These are phyloP conservation scores for Physocladia obscura DNA, from an alignment of 192 early-diverging fungal species.

Conservation along the genomic window DNA sequence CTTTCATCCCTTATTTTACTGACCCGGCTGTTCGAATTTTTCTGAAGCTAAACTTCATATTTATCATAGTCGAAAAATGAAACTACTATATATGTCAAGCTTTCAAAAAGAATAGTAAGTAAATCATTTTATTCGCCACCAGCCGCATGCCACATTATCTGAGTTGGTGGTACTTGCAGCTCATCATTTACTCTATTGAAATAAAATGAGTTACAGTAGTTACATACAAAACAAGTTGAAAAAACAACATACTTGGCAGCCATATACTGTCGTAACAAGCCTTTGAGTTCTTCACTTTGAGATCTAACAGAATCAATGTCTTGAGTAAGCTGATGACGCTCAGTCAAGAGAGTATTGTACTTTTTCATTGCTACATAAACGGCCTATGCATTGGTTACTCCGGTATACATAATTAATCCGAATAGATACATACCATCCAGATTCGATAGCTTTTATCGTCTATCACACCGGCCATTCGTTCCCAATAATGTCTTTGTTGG, in stretches of 20 bases:
- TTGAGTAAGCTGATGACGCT: slow-evolving; percentile 41
- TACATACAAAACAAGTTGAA: neutral
- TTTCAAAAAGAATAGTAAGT: no score
- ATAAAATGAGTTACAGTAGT: no score
- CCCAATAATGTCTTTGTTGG: slow-evolving; percentile 52
- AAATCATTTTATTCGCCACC: slow-evolving; percentile 1
- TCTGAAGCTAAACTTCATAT: no score
- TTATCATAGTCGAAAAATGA: no score
- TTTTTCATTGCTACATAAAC: slow-evolving; percentile 51
- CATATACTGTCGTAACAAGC: slow-evolving; percentile 55
- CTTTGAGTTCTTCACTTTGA: slow-evolving; percentile 57
- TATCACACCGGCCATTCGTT: slow-evolving; percentile 48
- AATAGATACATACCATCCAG: slow-evolving; percentile 53
- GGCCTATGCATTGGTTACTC: slow-evolving; percentile 27
- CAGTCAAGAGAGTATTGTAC: slow-evolving; percentile 48
- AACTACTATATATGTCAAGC: no score
- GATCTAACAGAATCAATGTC: slow-evolving; percentile 43
- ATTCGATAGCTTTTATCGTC: slow-evolving; percentile 51
- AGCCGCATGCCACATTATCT: slow-evolving; percentile 42
- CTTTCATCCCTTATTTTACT: no score
- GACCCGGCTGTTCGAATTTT: no score
- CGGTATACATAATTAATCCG: no score
- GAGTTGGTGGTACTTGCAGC: slow-evolving; percentile 53
- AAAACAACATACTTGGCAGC: slow-evolving; percentile 32
- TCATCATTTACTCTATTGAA: slow-evolving; percentile 49